Evolutionary conservation across 352 stramenopile species (phyloP).

Genomic region (Phytopythium cucurbitacearum): DNA sequence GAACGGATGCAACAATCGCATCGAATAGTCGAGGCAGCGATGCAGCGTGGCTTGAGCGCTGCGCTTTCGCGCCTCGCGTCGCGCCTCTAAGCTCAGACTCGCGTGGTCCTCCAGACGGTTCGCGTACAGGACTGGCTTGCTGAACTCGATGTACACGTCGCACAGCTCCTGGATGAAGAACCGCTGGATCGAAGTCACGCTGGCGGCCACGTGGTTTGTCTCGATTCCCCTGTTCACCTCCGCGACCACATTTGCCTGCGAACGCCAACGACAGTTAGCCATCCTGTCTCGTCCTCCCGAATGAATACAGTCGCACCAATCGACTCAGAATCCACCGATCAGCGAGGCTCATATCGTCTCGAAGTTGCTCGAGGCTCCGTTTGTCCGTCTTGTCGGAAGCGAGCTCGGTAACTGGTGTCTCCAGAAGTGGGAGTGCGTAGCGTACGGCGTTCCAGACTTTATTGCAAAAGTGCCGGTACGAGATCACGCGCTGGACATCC

Average conservation of each 20-base stretch:
- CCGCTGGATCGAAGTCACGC: constrained; percentile 61
- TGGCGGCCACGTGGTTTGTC: constrained; percentile 61
- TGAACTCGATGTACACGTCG: constrained; percentile 88
- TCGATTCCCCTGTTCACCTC: constrained; percentile 64
- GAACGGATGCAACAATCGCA: constrained; percentile 97
- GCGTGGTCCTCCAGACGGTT: constrained; percentile 38
- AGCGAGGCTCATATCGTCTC: constrained; percentile 45
- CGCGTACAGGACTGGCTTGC: constrained; percentile 75
- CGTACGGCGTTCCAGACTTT: constrained; percentile 87
- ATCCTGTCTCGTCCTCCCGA: not conserved
- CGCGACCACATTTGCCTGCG: constrained; percentile 49
- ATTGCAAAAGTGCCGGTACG: constrained; percentile 87
- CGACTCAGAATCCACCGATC: constrained; percentile 87
- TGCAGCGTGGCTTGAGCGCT: constrained; percentile 92
- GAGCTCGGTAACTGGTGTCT: constrained; percentile 10
- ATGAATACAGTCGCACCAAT: constrained; percentile 29
- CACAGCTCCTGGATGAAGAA: constrained; percentile 88
- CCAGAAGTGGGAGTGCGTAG: constrained; percentile 64
- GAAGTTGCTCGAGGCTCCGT: constrained; percentile 14
- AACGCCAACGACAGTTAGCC: not conserved
- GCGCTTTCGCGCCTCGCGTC: constrained; percentile 51
- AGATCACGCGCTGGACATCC: constrained; percentile 81
- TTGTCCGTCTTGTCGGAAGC: not conserved
- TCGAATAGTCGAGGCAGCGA: constrained; percentile 92
- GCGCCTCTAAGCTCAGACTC: constrained; percentile 27